Conservation (phyloP, 768 basidiomycete species). For the Sporobolomyces roseus region DNA sequence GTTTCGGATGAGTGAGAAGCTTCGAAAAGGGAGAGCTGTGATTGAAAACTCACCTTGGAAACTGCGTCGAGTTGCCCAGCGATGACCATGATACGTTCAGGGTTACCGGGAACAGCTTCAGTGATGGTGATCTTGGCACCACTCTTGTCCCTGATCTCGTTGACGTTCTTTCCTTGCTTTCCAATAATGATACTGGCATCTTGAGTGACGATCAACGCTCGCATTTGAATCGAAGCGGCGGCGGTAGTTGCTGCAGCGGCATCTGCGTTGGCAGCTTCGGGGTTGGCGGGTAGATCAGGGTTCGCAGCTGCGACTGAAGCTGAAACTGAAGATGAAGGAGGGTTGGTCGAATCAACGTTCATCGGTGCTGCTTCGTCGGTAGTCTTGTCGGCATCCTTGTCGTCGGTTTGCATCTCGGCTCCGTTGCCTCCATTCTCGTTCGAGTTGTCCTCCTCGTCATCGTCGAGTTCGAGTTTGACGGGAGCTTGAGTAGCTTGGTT, state of each 20-base stretch:
- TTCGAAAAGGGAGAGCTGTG: background rate
- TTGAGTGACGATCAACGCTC: constrained; percentile 96
- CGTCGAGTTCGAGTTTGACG: constrained; percentile 29
- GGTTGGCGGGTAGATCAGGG: constrained; percentile 27
- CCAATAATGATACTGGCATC: constrained; percentile 99
- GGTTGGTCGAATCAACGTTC: constrained; percentile 38
- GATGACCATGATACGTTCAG: constrained; percentile 96
- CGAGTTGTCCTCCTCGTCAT: constrained; percentile 4
- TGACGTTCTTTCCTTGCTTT: constrained; percentile 89
- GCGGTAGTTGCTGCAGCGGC: constrained; percentile 42
- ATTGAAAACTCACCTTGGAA: constrained; percentile 70
- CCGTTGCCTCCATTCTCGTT: background rate
- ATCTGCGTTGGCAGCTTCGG: constrained; percentile 24
- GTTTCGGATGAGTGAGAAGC: too few species aligned
- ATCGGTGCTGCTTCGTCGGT: constrained; percentile 25
- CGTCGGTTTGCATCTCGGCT: constrained; percentile 11
- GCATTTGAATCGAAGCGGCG: constrained; percentile 83
- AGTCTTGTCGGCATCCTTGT: background rate
- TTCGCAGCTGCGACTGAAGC: constrained; percentile 22
- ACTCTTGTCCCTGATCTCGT: constrained; percentile 96
- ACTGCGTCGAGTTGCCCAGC: constrained; percentile 97
- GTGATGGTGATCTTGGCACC: constrained; percentile 95
- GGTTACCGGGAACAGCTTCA: constrained; percentile 97
- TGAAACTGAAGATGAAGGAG: constrained; percentile 14
- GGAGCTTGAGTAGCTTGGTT: constrained; percentile 29